Conservation (phyloP, 352 stramenopile species). For the Globisporangium radiosum region DNA sequence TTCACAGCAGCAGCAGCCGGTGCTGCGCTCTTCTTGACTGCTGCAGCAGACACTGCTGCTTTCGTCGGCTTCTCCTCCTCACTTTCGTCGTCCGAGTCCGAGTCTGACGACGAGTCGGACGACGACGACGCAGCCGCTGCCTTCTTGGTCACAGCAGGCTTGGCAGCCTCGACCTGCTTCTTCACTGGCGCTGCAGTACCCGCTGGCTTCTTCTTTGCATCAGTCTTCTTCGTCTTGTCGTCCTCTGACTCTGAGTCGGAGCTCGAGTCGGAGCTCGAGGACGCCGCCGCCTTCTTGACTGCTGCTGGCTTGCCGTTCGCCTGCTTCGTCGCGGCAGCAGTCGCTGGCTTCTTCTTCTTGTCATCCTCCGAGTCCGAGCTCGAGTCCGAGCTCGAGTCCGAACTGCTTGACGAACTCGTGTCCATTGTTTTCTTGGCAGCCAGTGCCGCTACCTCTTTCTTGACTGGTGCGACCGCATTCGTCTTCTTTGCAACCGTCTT, state of each 20-base stretch:
- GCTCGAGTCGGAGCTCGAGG: slow-evolving; percentile 11
- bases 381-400: slow-evolving; percentile 12
- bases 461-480: slow-evolving; percentile 2
- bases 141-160: slow-evolving; percentile 18
- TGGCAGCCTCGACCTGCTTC: slow-evolving; percentile 14
- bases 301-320: slow-evolving; percentile 13
- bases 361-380: slow-evolving; percentile 23
- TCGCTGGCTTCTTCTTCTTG: slow-evolving; percentile 12
- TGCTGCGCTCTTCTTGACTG: slow-evolving; percentile 18
- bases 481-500: slow-evolving; percentile 14
- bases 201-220: slow-evolving; percentile 19
- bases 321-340: slow-evolving; percentile 3
- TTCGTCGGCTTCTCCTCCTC: slow-evolving; percentile 28
- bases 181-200: slow-evolving; percentile 4
- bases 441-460: slow-evolving; percentile 9
- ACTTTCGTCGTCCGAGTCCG: slow-evolving; percentile 45
- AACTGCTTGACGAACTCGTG: slow-evolving; percentile 7
- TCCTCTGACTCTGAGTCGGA: too few species aligned
- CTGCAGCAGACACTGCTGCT: slow-evolving; percentile 9
- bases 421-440: slow-evolving; percentile 18
- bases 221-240: background rate
- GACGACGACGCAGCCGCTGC: slow-evolving; percentile 20
- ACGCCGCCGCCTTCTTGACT: slow-evolving; percentile 22
- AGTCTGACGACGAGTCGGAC: slow-evolving; percentile 20
- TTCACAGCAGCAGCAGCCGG: slow-evolving; percentile 10